These are phyloP conservation scores for Agaricus subrufescens DNA, from an alignment of 768 basidiomycete species.

Conservation along the genomic window DNA sequence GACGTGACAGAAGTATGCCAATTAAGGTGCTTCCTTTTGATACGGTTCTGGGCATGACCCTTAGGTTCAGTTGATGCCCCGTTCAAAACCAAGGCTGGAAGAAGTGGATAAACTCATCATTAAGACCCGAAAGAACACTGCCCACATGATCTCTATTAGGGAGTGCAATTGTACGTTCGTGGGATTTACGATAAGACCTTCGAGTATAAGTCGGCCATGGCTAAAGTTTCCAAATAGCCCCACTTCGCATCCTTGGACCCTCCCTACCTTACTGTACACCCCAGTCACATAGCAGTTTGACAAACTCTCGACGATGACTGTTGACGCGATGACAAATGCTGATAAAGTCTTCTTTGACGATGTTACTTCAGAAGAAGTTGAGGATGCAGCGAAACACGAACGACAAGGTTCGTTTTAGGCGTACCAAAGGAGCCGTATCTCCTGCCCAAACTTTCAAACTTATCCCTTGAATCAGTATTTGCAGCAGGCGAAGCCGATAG, in stretches of 20 bases:
- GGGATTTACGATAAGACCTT: neutral
- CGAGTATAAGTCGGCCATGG: too few species aligned
- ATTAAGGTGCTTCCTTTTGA: too few species aligned
- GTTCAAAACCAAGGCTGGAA: too few species aligned
- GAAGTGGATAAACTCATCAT: neutral
- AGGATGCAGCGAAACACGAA: slow-evolving; percentile 43
- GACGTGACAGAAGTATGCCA: too few species aligned
- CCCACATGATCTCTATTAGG: neutral
- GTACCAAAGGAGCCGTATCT: neutral
- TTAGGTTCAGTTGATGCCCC: too few species aligned
- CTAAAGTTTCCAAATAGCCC: neutral
- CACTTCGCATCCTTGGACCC: neutral
- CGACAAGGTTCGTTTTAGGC: slow-evolving; percentile 17
- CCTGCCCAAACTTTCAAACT: too few species aligned
- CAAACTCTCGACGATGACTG: neutral
- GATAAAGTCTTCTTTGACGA: slow-evolving; percentile 33
- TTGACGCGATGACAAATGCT: neutral
- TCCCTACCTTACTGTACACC: neutral
- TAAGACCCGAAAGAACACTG: neutral
- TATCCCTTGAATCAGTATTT: slow-evolving; percentile 35
- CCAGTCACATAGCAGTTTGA: neutral
- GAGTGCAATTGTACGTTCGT: neutral
- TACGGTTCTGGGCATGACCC: too few species aligned
- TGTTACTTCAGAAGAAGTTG: slow-evolving; percentile 36
- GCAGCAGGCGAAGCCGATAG: slow-evolving; percentile 60